A percentile compares a stretch with the other conserved stretches of the same genome.
Evolutionary conservation across 257 asterid genomes (phyloP).

Genomic region (Plantago ovata): DNA sequence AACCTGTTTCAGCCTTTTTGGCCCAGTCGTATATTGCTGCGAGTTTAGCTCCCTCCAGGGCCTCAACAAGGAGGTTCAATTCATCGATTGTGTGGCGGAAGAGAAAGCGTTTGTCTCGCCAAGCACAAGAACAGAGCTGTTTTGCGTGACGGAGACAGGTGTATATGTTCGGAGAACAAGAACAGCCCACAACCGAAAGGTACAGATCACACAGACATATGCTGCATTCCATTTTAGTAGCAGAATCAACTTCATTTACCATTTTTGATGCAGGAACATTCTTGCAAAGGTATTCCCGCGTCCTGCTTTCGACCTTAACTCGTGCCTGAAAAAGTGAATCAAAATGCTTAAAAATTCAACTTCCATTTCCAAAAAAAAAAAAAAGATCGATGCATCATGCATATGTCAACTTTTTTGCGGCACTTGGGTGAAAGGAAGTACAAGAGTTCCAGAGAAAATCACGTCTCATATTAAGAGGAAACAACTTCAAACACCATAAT

Average conservation of each 20-base stretch:
- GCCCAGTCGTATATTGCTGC: conserved; percentile 38
- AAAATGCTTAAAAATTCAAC: background rate
- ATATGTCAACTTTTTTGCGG: no score
- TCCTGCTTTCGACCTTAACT: conserved; percentile 39
- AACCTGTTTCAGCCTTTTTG: conserved; percentile 23
- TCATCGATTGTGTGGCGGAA: conserved; percentile 41
- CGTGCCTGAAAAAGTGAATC: conserved; percentile 38
- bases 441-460: no score
- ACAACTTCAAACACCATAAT: no score
- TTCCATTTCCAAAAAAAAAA: background rate
- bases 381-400: no score
- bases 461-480: no score
- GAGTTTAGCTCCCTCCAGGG: conserved; percentile 53
- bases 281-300: conserved; percentile 50
- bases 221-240: conserved; percentile 52
- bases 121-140: conserved; percentile 58
- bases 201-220: conserved; percentile 62
- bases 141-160: conserved; percentile 61
- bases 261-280: conserved; percentile 19
- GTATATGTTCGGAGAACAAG: conserved; percentile 58
- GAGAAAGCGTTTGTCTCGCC: conserved; percentile 39
- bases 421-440: no score
- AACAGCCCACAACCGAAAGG: conserved; percentile 60
- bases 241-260: conserved; percentile 34
- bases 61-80: conserved; percentile 56